Evolutionary conservation across 306 rosid genomes (phyloP), one percentile per base, ranked within the genome.

Genomic region (Pterocarpus santalinus): DNA sequence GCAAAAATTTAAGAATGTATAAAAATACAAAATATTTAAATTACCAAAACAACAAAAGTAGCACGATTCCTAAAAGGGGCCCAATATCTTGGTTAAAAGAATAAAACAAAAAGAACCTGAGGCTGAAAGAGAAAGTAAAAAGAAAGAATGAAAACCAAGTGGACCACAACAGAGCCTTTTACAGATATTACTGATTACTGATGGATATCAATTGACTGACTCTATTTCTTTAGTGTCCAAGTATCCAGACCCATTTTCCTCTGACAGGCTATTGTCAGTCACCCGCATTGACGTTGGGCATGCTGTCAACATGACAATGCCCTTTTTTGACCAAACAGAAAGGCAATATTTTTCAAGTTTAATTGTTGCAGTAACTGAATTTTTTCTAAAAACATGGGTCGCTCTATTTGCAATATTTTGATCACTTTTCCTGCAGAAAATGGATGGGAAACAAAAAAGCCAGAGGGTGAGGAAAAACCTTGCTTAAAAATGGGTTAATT

Each of bases 401-500:
- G 34, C 14, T 32, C 35, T 64, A 35, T 38, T 49, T 13, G 9
- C 72, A 22, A 2, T 58, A 63, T 51, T 65, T 64, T 65, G 22
- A 68, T 63, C 51, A 80, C 64, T 62, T 47, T 11, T 38, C 28
- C 41, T 11, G 53, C 53, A 47, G 53, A 47, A 47, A 51, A 13
- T n/a, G 16, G 28, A 55, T 2, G 3, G 8, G 11, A 17, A 55
- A 47, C 13, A 11, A 55, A 55, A 55, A 55, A 13, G 12, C 2
- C 58, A 47, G 32, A 15, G 52, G 74, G 63, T 52, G 49, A 73
- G 68, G 65, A 78, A 83, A 56, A 88, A 92, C 97, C 96, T 90
- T 92, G 87, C 52, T 87, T 53, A 92, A 80, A 73, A 92, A 71
- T 63, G 98, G 98, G 83, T 87, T 80, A 56, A 90, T 86, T 86